Evolutionary conservation across 441 rosid genomes (phyloP).

Genomic region (Euphorbia schlechtendalii): DNA sequence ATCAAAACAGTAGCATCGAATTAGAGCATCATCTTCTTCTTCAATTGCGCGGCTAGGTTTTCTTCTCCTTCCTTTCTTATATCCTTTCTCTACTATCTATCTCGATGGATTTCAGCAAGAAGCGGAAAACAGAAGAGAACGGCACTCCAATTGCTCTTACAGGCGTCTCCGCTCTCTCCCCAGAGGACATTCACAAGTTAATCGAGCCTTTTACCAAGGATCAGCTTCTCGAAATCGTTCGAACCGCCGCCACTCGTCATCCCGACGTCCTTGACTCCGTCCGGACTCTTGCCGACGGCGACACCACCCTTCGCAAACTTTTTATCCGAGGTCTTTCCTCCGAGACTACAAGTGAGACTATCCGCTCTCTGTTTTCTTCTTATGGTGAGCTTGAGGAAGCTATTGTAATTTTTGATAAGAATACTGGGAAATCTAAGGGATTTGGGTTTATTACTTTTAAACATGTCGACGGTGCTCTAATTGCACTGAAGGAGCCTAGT

Average conservation of each 20-base stretch:
- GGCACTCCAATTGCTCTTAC: slow-evolving; percentile 21
- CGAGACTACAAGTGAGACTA: slow-evolving; percentile 75
- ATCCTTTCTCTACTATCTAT: background rate
- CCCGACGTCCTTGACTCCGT: slow-evolving; percentile 54
- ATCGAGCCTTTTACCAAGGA: slow-evolving; percentile 62
- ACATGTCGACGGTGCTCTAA: slow-evolving; percentile 74
- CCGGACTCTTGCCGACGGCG: slow-evolving; percentile 59
- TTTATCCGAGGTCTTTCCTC: slow-evolving; percentile 86
- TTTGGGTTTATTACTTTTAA: slow-evolving; percentile 78
- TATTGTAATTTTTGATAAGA: slow-evolving; percentile 74
- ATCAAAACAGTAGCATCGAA: background rate
- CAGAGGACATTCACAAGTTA: slow-evolving; percentile 60
- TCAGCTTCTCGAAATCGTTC: slow-evolving; percentile 71
- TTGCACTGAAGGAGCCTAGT: slow-evolving; percentile 79
- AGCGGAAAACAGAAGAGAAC: slow-evolving; percentile 78
- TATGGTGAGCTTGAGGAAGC: slow-evolving; percentile 89
- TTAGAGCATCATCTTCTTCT: background rate
- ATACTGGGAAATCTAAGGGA: slow-evolving; percentile 77
- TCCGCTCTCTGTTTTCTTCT: slow-evolving; percentile 52
- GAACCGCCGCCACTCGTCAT: slow-evolving; percentile 51
- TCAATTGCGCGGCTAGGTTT: background rate
- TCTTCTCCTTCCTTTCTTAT: background rate
- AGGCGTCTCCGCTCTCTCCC: slow-evolving; percentile 28
- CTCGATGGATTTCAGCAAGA: slow-evolving; percentile 60
- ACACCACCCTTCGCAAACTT: slow-evolving; percentile 71